A percentile compares a stretch with the other conserved stretches of the same genome.
Conservation (phyloP, 768 basidiomycete genomes). For the Amanita thiersii region DNA sequence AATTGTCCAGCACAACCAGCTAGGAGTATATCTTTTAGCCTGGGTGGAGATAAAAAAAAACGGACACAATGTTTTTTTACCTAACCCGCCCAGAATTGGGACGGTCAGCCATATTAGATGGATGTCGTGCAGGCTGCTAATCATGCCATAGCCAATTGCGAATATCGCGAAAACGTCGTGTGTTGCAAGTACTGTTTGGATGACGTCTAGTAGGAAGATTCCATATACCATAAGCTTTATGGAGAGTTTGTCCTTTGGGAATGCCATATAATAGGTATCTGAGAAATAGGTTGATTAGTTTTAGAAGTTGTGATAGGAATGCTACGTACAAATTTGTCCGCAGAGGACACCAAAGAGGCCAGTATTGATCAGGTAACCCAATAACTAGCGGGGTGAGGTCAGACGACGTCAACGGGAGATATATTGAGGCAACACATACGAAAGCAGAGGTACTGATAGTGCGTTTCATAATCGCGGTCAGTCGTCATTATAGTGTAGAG, state of each 20-base stretch:
- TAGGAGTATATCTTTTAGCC: conserved; percentile 8
- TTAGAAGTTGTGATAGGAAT: not conserved
- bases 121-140: conserved; percentile 14
- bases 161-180: conserved; percentile 20
- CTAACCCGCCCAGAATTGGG: conserved; percentile 19
- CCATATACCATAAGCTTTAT: conserved; percentile 20
- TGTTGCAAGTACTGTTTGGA: conserved; percentile 21
- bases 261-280: conserved; percentile 25
- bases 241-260: conserved; percentile 19
- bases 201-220: conserved; percentile 17
- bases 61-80: conserved; percentile 10
- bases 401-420: not conserved
- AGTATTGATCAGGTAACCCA: not conserved
- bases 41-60: conserved; percentile 7
- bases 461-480: not conserved
- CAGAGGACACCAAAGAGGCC: not conserved
- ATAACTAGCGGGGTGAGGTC: not conserved
- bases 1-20: conserved; percentile 20
- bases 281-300: not conserved
- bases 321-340: conserved; percentile 3
- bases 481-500: not conserved
- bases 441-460: not conserved
- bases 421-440: not conserved
- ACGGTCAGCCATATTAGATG: conserved; percentile 22
- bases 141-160: conserved; percentile 18